Evolutionary conservation across 176 grass and related monocot genomes (phyloP), one percentile per base, ranked within the genome.

Genomic region (Oryza nivara): DNA sequence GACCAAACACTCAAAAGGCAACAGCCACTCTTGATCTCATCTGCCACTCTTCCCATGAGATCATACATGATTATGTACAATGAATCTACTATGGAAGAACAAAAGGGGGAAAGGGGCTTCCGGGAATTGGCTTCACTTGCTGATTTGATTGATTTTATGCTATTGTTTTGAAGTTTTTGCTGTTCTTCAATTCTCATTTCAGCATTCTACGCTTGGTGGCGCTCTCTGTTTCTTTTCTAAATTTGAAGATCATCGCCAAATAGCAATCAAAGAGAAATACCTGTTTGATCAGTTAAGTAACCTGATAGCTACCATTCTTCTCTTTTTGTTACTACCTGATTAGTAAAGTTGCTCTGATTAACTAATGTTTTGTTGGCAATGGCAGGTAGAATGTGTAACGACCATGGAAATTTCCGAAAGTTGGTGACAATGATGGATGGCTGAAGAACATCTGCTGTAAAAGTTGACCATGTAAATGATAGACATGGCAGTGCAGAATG

Each of bases 131-230:
- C 5, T 20, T 77, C 3, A 36, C 19, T 69, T 51, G 17, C 5
- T 40, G 3, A 17, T 6, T 14, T 51, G 3, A 12, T 67, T 80
- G 22, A 13, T 41, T 65, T 36, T 9, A 7, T 89, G 43, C 4
- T 75, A 0, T 32, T 32, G 30, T 81, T 66, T 73, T 63, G 8
- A 2, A 40, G 11, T 1, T 28, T 1, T 65, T 47, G 11, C 15
- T 84, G 4, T n/a, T 76, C 20, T 68, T 48, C 15, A 13, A 34
- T 32, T 83, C 70, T 8, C 20, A 63, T 91, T 94, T 73, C 95
- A 97, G 95, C 90, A 44, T 97, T 95, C 81, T 92, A 93, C 82
- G 86, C 95, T 7, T 95, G 92, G 95, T 97, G 95, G 95, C 95
- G 95, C 44, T 92, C 92, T 48, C 81, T 97, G 58, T 97, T 95